Base-by-base conservation (phyloP, 805 yeast genomes). In the Phaffomyces opuntiae region DNA sequence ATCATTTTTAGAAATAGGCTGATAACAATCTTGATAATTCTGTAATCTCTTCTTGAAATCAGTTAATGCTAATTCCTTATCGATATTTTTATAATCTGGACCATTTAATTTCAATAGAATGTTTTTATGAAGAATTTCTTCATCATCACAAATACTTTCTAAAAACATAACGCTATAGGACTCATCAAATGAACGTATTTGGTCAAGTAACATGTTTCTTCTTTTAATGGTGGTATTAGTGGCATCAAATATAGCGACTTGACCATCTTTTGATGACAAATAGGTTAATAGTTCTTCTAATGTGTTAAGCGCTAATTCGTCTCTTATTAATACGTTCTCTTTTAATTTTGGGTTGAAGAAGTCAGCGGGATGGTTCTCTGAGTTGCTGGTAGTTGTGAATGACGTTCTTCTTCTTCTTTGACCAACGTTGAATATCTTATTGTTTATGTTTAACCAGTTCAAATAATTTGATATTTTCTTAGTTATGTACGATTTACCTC, bases 401-500 rank as follows among this genome's bases (percentile, higher is more conserved):
- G 19, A 33, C 16, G 17, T 33, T n/a, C n/a, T 32, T 54, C 88
- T 65, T 60, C 88, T 63, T 8, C 81, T 80, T 57, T 80, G 78
- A 2, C 88, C 88, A 34, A 81, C 88, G 57, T 81, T 81, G 67
- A 81, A 81, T 12, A 80, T 78, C 47, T 78, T 66, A 52, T 83
- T 78, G 51, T 75, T 76, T 53, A 79, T 81, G 57, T 80, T 83
- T 53, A 77, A 65, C 85, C 85, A 81, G 61, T 75, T 76, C 51
- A 80, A 64, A 62, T 80, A 81, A 54, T 81, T 63, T 25, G 80
- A 74, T 34, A 81, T 62, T 59, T 81, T 80, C 55, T 78, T 79
- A 31, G 88, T 80, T 50, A 81, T 78, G 60, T 80, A 81, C 6
- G 83, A 77, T 61, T 81, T 81, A 13, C 88, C 88, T 49, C 87